Conservation (phyloP, 2,329 filamentous ascomycete genomes). For the Byssochlamys sp. region DNA sequence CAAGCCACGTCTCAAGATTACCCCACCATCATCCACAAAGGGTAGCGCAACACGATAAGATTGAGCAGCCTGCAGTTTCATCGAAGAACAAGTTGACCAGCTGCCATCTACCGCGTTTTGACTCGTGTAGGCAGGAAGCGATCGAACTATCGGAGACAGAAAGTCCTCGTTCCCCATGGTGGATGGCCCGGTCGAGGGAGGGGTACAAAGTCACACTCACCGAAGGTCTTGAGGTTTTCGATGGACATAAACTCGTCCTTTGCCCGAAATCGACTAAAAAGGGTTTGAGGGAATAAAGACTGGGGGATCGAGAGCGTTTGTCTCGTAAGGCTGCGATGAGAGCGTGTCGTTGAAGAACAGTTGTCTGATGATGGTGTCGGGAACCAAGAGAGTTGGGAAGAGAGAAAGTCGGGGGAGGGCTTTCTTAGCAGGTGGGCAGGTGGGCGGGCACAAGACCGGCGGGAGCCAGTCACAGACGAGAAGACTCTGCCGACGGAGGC, state of each 20-base stretch:
- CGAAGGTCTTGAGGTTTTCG: conserved; percentile 96
- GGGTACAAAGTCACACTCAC: conserved; percentile 47
- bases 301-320: conserved; percentile 21
- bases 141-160: neutral
- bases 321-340: conserved; percentile 20
- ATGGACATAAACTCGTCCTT: conserved; percentile 93
- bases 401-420: conserved; percentile 20
- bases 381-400: conserved; percentile 14
- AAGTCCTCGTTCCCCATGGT: neutral
- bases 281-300: conserved; percentile 21
- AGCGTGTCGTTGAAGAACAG: conserved; percentile 8
- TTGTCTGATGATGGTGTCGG: conserved; percentile 9
- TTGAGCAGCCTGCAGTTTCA: neutral
- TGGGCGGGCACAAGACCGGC: conserved; percentile 11
- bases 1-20: conserved; percentile 21
- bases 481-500: neutral
- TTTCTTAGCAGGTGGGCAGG: conserved; percentile 21
- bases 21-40: conserved; percentile 19
- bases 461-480: conserved; percentile 4
- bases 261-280: conserved; percentile 43
- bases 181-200: conserved; percentile 13
- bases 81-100: neutral
- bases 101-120: neutral
- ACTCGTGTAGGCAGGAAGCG: neutral
- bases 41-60: neutral